A percentile compares a stretch with the other conserved stretches of the same genome.
phyloP scores from a whole-genome alignment of 345 rosid species.

The Euphorbia peplus region DNA sequence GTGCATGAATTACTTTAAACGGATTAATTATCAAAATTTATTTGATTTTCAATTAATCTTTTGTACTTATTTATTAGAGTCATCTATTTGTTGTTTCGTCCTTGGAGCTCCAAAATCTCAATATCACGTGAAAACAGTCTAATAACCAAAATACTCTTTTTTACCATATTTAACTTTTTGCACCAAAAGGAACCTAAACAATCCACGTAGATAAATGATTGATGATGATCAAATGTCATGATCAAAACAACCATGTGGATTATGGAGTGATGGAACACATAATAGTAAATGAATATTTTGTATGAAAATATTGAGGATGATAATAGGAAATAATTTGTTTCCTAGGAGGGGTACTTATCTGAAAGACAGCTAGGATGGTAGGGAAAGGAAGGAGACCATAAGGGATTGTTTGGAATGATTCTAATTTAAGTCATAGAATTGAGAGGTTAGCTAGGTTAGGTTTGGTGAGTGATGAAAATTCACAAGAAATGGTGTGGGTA shows the following conservation, averaged over 20 bases:
- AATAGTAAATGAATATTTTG: neutral
- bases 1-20: too few species aligned
- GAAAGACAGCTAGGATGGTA: conserved; percentile 41
- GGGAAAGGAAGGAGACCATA: conserved; percentile 24
- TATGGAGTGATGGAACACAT: neutral
- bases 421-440: neutral
- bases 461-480: conserved; percentile 8
- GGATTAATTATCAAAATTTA: too few species aligned
- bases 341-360: conserved; percentile 47
- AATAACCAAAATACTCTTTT: too few species aligned
- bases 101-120: too few species aligned
- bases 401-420: conserved; percentile 17
- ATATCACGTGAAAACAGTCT: too few species aligned
- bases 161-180: too few species aligned
- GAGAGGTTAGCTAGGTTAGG: conserved; percentile 3
- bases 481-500: conserved; percentile 25
- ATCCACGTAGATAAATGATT: neutral
- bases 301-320: neutral
- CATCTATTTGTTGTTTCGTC: too few species aligned
- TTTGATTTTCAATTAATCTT: too few species aligned
- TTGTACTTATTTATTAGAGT: too few species aligned
- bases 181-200: too few species aligned
- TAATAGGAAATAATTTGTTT: conserved; percentile 30
- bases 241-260: neutral
- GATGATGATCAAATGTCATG: neutral